Conservation (phyloP, 2,329 filamentous ascomycete genomes). For the Paramyrothecium sp. region DNA sequence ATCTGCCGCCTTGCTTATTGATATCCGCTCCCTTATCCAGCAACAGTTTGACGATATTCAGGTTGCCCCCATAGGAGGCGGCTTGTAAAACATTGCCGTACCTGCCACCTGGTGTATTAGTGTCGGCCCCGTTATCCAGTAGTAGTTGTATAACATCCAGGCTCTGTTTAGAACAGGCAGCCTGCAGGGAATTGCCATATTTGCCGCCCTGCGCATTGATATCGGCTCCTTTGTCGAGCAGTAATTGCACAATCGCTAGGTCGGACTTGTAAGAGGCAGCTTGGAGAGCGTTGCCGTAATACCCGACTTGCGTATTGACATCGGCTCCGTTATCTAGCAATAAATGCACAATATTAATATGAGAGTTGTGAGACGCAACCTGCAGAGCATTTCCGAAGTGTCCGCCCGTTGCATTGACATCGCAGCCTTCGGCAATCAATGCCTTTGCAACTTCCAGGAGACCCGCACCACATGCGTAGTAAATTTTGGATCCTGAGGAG, state of each 20-base stretch:
- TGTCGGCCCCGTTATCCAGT: not conserved
- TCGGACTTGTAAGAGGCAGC: slow-evolving; percentile 9
- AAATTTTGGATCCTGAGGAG: not conserved
- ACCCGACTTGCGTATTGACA: slow-evolving; percentile 7
- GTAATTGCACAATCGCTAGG: not conserved
- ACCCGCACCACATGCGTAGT: not conserved
- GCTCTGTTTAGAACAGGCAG: not conserved
- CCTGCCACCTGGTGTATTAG: too few relatives aligned
- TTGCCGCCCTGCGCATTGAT: slow-evolving; percentile 3
- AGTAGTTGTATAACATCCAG: not conserved
- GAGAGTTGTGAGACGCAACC: slow-evolving; percentile 6
- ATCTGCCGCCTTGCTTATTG: not conserved
- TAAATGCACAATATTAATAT: slow-evolving; percentile 7
- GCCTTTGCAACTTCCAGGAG: not conserved
- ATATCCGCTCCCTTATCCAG: slow-evolving; percentile 3
- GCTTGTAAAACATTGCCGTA: slow-evolving; percentile 7
- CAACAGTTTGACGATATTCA: slow-evolving; percentile 6
- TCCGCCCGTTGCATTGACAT: not conserved
- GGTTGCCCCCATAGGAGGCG: slow-evolving; percentile 1
- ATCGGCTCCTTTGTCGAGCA: slow-evolving; percentile 10
- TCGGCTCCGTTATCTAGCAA: slow-evolving; percentile 3
- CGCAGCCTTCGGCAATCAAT: not conserved
- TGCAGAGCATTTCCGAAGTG: slow-evolving; percentile 3
- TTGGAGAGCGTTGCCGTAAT: slow-evolving; percentile 12
- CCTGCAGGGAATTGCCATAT: not conserved